Evolutionary conservation across 352 stramenopile genomes (phyloP).

Genomic region (Pythium coloratum): DNA sequence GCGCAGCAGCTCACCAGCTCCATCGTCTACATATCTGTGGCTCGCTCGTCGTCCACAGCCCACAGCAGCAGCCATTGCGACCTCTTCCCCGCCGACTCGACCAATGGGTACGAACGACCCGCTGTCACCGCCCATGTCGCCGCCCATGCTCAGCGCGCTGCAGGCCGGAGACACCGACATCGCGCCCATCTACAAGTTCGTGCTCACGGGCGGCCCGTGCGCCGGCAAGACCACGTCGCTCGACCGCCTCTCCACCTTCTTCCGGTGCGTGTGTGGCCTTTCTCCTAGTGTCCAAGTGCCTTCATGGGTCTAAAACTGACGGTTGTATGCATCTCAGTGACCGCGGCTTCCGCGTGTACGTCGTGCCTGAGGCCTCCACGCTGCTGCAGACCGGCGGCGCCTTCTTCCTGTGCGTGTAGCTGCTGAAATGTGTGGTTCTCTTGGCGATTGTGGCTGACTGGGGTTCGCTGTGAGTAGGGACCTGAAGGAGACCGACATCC

Average conservation of each 20-base stretch:
- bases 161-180: slow-evolving; percentile 68
- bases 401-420: slow-evolving; percentile 68
- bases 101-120: slow-evolving; percentile 56
- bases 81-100: not conserved
- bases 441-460: not conserved
- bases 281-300: not conserved
- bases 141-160: slow-evolving; percentile 66
- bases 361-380: slow-evolving; percentile 95
- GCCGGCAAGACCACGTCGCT: slow-evolving; percentile 96
- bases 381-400: slow-evolving; percentile 93
- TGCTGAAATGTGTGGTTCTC: not conserved
- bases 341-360: slow-evolving; percentile 94
- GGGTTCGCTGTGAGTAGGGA: slow-evolving; percentile 36
- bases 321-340: slow-evolving; percentile 43
- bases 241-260: slow-evolving; percentile 90
- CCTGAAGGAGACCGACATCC: slow-evolving; percentile 75
- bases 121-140: slow-evolving; percentile 36
- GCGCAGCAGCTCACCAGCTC: not conserved
- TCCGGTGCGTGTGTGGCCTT: slow-evolving; percentile 39
- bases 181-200: slow-evolving; percentile 90
- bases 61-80: not conserved
- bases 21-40: not conserved
- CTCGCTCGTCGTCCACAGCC: not conserved
- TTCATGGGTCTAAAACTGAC: not conserved
- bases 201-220: slow-evolving; percentile 94